Evolutionary conservation across 2,329 filamentous ascomycete genomes (phyloP), one percentile per base, ranked within the genome.

Genomic region (Trichoderma koningii): DNA sequence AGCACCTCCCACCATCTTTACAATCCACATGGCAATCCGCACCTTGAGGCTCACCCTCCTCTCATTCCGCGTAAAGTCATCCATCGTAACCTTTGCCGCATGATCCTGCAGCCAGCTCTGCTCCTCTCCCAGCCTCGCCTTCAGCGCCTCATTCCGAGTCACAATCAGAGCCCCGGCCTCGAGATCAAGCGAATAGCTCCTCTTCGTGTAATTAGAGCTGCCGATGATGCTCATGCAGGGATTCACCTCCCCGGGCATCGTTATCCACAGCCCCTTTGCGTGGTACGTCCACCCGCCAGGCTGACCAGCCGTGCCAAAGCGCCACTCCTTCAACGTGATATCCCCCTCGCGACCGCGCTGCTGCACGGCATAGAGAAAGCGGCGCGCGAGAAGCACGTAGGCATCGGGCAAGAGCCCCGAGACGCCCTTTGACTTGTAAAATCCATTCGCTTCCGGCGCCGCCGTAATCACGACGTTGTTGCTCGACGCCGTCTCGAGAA

Each of bases 201-300:
- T 84, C 76, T 95, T 93, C 0, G 95, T 99, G 77, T 98, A 99
- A 74, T 99, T 99, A 10, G 90, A 95, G 74, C 91, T 96, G 1
- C 95, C 95, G 0, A 99, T 85, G 19, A 98, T 82, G 38, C 89
- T 96, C 63, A 98, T 82, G 55, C 89, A 88, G 0, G 93, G 93
- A 45, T 87, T 79, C 42, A 81, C 76, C 53, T 89, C 85, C 2
- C 82, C 80, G 0, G 89, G 86, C 63, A 94, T 81, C 0, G 91
- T 92, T 28, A 97, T 83, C 94, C 94, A 98, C 2, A 98, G 82
- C 0, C 95, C 95, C 77, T 99, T 99, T 55, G 95, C 95, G 72
- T 99, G 95, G 76, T 99, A 99, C 0, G 94, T 97, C 95, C 96
- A 99, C 0, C 92, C 94, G 1, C 82, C 91, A 0, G 90, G 87